phyloP scores from a whole-genome alignment of 805 yeast species.

The Lipomyces spencermartinsiae region DNA sequence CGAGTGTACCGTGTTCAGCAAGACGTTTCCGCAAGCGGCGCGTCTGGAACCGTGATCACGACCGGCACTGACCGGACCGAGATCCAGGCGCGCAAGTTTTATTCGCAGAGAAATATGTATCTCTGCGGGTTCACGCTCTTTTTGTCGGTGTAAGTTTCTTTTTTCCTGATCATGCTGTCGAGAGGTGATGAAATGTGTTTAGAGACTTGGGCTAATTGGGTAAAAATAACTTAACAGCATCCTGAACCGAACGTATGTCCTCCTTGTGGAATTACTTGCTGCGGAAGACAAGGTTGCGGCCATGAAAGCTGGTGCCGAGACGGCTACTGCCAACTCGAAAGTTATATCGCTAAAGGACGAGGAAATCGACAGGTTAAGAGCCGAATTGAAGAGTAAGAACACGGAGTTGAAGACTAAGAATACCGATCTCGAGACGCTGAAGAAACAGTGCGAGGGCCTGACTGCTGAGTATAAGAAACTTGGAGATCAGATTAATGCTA shows the following conservation, averaged over 20 bases:
- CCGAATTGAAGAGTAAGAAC: constrained; percentile 61
- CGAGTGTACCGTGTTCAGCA: constrained; percentile 70
- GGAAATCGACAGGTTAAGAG: constrained; percentile 54
- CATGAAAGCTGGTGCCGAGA: constrained; percentile 12
- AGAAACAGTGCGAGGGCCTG: constrained; percentile 74
- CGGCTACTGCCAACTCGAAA: constrained; percentile 27
- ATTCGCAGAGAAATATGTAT: constrained; percentile 95
- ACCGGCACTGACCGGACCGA: constrained; percentile 70
- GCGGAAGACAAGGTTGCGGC: constrained; percentile 63
- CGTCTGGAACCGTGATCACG: constrained; percentile 45
- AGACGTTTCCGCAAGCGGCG: constrained; percentile 57
- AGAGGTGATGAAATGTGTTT: too few species aligned
- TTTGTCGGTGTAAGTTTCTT: constrained; percentile 71
- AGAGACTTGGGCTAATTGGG: background rate
- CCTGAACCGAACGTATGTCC: constrained; percentile 73
- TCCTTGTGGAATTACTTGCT: constrained; percentile 73
- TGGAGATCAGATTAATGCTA: constrained; percentile 48
- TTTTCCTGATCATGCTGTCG: too few species aligned
- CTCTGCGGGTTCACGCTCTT: constrained; percentile 94
- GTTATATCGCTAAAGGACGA: constrained; percentile 42
- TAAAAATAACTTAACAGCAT: constrained; percentile 16
- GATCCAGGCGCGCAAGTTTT: constrained; percentile 87
- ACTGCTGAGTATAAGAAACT: constrained; percentile 65
- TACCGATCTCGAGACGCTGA: constrained; percentile 67
- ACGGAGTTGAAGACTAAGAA: constrained; percentile 64